Conservation (phyloP, 1,284 basidiomycete species). For the Pseudozyma thailandica region DNA sequence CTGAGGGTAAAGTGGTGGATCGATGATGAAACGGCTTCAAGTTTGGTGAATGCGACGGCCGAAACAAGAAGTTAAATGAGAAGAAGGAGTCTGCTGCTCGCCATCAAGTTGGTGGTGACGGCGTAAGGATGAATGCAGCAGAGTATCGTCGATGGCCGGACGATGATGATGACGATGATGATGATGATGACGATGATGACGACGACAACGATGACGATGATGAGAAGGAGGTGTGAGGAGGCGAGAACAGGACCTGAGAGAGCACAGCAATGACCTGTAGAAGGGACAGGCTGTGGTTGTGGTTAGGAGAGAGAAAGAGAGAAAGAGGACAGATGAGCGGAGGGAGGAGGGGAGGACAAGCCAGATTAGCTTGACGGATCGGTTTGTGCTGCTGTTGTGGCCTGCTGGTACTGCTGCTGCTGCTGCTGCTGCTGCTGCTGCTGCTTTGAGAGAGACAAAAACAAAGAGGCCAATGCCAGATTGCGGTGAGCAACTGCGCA, state of each 20-base stretch:
- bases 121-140: neutral
- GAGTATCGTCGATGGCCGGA: constrained; percentile 15
- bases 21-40: neutral
- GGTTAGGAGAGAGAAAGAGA: constrained; percentile 8
- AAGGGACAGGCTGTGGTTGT: constrained; percentile 10
- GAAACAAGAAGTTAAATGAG: neutral
- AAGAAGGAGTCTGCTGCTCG: neutral
- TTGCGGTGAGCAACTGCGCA: no score
- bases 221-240: neutral
- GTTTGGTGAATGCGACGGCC: neutral
- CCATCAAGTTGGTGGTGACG: neutral
- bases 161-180: constrained; percentile 4
- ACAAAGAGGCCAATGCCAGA: no score
- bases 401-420: no score
- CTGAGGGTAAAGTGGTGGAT: no score
- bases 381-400: no score
- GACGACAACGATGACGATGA: constrained; percentile 1
- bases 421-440: no score
- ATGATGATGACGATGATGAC: constrained; percentile 3
- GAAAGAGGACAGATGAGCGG: constrained; percentile 2
- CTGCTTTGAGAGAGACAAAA: no score
- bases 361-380: no score
- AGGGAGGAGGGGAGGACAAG: neutral
- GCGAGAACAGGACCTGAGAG: no score
- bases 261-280: constrained; percentile 7